These are phyloP conservation scores for Phytophthora litchii DNA, from an alignment of 352 stramenopile species.

Conservation along the genomic window DNA sequence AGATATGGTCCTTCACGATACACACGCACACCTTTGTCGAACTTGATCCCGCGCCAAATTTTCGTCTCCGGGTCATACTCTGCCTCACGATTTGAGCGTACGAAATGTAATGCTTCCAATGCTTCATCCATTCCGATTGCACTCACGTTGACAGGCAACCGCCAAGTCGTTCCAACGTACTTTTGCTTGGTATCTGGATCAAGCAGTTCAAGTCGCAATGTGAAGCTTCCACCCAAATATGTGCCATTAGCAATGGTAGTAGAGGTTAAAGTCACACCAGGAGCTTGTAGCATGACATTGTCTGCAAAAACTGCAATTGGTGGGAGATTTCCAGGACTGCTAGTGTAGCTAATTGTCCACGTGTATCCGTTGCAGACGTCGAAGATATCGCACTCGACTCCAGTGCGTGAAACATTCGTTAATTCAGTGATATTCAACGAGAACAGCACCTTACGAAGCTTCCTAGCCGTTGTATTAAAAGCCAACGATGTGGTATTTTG, in stretches of 20 bases:
- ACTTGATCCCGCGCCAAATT: constrained; percentile 55
- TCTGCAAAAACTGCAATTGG: constrained; percentile 54
- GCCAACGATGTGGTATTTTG: constrained; percentile 50
- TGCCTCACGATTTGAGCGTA: constrained; percentile 67
- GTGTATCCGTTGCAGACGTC: constrained; percentile 67
- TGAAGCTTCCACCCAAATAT: constrained; percentile 71
- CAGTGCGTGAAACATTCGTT: constrained; percentile 39
- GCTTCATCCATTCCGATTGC: constrained; percentile 75
- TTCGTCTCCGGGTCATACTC: constrained; percentile 65
- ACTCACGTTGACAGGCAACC: constrained; percentile 73
- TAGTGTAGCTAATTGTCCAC: constrained; percentile 68
- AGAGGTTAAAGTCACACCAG: constrained; percentile 27
- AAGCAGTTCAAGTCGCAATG: constrained; percentile 54
- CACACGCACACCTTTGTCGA: constrained; percentile 79
- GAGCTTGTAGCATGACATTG: constrained; percentile 37
- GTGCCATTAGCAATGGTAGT: constrained; percentile 73
- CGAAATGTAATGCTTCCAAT: constrained; percentile 67
- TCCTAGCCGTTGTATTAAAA: constrained; percentile 43
- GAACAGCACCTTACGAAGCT: constrained; percentile 44
- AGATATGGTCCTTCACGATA: constrained; percentile 67
- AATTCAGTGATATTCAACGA: constrained; percentile 48
- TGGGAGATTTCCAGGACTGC: constrained; percentile 68
- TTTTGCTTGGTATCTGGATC: constrained; percentile 46
- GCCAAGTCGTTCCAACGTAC: constrained; percentile 62
- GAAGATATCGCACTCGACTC: constrained; percentile 64